Conservation (phyloP, 1,284 basidiomycete genomes). For the Cystobasidium slooffiae region DNA sequence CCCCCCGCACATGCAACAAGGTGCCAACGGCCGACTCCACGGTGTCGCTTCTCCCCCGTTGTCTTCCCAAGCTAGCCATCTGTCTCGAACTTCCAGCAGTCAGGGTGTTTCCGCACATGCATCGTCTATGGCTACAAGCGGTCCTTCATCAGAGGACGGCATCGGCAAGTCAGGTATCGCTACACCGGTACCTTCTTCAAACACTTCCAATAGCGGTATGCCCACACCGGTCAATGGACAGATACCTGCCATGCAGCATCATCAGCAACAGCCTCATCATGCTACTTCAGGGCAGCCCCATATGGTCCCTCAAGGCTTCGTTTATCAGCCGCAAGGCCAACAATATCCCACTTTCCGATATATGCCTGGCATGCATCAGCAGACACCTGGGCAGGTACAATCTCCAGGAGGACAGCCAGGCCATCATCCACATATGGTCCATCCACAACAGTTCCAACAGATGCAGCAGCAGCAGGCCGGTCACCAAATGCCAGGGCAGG, state of each 20-base stretch:
- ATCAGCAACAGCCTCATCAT: slow-evolving; percentile 16
- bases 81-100: slow-evolving; percentile 19
- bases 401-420: slow-evolving; percentile 4
- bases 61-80: slow-evolving; percentile 11
- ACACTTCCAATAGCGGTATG: background rate
- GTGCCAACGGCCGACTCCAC: background rate
- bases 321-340: slow-evolving; percentile 22
- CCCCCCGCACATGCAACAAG: slow-evolving; percentile 29
- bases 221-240: background rate
- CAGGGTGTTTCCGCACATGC: slow-evolving; percentile 1
- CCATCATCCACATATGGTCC: slow-evolving; percentile 12
- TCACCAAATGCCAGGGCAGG: slow-evolving; percentile 1
- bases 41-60: slow-evolving; percentile 7
- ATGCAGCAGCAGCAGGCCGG: slow-evolving; percentile 16
- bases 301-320: slow-evolving; percentile 37
- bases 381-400: background rate
- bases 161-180: slow-evolving; percentile 16
- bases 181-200: slow-evolving; percentile 2
- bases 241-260: slow-evolving; percentile 13
- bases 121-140: slow-evolving; percentile 15
- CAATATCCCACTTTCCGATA: slow-evolving; percentile 17
- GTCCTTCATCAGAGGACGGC: slow-evolving; percentile 22
- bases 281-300: slow-evolving; percentile 22
- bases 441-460: slow-evolving; percentile 31
- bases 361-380: slow-evolving; percentile 7